Percentiles rank a stretch among this genome's conserved stretches.
phyloP scores from a whole-genome alignment of 148 eudicot species.

The Agrostemma githago region DNA sequence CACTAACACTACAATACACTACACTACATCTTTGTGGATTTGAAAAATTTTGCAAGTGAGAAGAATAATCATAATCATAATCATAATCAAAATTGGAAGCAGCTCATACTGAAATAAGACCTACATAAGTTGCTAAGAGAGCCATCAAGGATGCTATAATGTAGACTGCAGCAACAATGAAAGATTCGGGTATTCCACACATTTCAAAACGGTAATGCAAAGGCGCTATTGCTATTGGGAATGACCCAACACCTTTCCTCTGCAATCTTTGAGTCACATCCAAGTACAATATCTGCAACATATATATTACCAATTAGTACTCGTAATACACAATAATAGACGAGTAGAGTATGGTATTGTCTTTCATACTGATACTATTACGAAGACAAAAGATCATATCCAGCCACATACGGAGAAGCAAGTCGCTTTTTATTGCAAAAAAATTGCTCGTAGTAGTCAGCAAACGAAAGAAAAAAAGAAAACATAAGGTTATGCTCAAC shows the following conservation, averaged over 20 bases:
- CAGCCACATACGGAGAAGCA: too few species aligned
- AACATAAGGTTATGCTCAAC: too few species aligned
- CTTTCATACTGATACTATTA: neutral
- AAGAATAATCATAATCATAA: neutral
- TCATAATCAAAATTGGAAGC: neutral
- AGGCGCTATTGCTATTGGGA: constrained; percentile 56
- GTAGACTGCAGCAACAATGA: constrained; percentile 61
- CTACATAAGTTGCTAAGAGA: constrained; percentile 63
- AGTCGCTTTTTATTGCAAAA: too few species aligned
- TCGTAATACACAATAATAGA: too few species aligned
- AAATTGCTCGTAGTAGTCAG: too few species aligned
- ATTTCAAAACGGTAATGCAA: constrained; percentile 63
- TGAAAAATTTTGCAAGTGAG: neutral
- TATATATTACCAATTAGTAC: neutral
- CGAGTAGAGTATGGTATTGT: neutral
- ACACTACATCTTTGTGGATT: neutral
- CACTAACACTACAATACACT: constrained; percentile 1
- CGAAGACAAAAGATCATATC: neutral
- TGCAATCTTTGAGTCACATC: constrained; percentile 36
- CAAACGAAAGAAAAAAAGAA: too few species aligned
- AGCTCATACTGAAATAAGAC: constrained; percentile 63
- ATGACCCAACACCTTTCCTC: constrained; percentile 38
- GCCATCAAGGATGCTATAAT: constrained; percentile 44
- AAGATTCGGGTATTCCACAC: constrained; percentile 59
- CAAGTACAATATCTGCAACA: constrained; percentile 44